Evolutionary conservation across 1,284 basidiomycete species (phyloP).

Genomic region (Malassezia japonica): DNA sequence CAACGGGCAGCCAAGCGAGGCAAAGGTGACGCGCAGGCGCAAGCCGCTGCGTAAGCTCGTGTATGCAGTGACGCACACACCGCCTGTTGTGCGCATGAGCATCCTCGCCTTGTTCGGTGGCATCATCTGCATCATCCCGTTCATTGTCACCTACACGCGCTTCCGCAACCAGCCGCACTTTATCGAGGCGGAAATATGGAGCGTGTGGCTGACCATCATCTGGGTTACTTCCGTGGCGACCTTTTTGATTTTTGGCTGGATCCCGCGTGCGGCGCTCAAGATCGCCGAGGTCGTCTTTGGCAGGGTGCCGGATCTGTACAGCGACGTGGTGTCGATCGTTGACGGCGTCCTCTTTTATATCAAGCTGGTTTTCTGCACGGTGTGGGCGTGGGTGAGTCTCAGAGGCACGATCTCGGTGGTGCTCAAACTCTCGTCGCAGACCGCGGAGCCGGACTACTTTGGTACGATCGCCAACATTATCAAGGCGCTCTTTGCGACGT

Average conservation of each 20-base stretch:
- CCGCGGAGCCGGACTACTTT: constrained; percentile 3
- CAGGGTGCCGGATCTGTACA: constrained; percentile 33
- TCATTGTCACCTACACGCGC: constrained; percentile 35
- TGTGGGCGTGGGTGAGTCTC: constrained; percentile 46
- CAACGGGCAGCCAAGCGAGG: constrained; percentile 13
- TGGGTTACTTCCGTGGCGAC: constrained; percentile 37
- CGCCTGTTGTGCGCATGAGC: constrained; percentile 38
- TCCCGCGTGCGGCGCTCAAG: constrained; percentile 27
- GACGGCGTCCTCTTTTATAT: constrained; percentile 33
- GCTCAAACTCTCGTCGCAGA: constrained; percentile 6
- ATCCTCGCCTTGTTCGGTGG: constrained; percentile 34
- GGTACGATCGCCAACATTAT: constrained; percentile 12
- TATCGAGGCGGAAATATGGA: constrained; percentile 32
- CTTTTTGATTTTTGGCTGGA: constrained; percentile 34
- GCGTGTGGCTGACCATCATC: constrained; percentile 44
- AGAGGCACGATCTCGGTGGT: constrained; percentile 32
- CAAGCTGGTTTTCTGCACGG: constrained; percentile 39
- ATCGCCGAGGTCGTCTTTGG: constrained; percentile 33
- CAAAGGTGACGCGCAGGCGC: background rate
- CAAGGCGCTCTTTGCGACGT: constrained; percentile 34
- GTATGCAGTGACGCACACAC: constrained; percentile 26
- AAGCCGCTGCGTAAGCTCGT: background rate
- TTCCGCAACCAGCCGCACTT: constrained; percentile 19
- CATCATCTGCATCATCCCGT: constrained; percentile 30
- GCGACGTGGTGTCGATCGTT: constrained; percentile 33